phyloP scores from a whole-genome alignment of 2,329 filamentous ascomycete species.

The Exophiala sideris region DNA sequence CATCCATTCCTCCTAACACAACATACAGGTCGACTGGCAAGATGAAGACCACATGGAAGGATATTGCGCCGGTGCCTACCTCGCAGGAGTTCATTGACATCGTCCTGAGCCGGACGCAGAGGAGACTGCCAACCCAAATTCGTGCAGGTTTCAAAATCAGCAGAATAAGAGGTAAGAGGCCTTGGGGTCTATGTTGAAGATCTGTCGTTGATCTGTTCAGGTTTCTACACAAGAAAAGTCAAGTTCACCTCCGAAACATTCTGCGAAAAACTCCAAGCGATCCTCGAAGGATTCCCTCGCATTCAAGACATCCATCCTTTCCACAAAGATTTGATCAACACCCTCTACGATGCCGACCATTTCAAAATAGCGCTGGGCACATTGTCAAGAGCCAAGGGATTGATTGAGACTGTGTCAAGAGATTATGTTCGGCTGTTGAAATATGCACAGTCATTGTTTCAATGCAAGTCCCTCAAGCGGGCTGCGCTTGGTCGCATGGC shows the following conservation, averaged over 20 bases:
- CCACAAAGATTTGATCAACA: slow-evolving; percentile 89
- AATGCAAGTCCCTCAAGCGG: slow-evolving; percentile 98
- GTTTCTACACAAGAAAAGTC: slow-evolving; percentile 96
- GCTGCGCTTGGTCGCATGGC: slow-evolving; percentile 97
- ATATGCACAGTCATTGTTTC: slow-evolving; percentile 94
- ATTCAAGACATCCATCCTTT: slow-evolving; percentile 95
- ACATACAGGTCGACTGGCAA: slow-evolving; percentile 29
- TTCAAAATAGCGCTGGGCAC: slow-evolving; percentile 96
- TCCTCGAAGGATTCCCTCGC: slow-evolving; percentile 88
- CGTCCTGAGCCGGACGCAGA: slow-evolving; percentile 87
- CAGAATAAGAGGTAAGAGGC: slow-evolving; percentile 66
- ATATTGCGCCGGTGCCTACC: slow-evolving; percentile 82
- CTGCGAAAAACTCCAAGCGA: slow-evolving; percentile 84
- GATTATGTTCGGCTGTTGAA: slow-evolving; percentile 96
- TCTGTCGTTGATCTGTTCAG: slow-evolving; percentile 43
- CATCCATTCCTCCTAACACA: slow-evolving; percentile 30
- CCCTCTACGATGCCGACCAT: slow-evolving; percentile 96
- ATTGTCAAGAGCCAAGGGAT: slow-evolving; percentile 88
- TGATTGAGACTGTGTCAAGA: slow-evolving; percentile 92
- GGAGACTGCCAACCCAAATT: slow-evolving; percentile 91
- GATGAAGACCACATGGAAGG: slow-evolving; percentile 60
- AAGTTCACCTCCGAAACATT: slow-evolving; percentile 98
- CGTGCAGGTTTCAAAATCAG: slow-evolving; percentile 93
- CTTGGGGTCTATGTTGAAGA: neutral
- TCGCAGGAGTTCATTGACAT: slow-evolving; percentile 97